Evolutionary conservation across 108 stramenopile species (phyloP).

Genomic region (Pseudonitzschia pungens): DNA sequence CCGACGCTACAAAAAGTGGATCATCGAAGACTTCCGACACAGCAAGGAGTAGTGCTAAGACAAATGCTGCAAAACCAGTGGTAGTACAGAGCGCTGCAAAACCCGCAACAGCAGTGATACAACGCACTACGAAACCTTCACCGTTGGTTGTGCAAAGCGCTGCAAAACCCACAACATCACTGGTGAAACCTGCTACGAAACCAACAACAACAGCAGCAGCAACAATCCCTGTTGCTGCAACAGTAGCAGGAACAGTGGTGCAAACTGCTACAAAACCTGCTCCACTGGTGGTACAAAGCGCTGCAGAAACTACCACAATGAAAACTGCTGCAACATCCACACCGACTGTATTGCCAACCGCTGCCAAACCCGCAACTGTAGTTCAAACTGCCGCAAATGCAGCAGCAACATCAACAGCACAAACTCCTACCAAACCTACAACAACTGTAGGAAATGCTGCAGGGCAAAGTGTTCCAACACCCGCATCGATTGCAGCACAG

Average conservation of each 20-base stretch:
- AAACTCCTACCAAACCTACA: not conserved
- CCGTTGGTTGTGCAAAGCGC: not conserved
- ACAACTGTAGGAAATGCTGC: not conserved
- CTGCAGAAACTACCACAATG: too few species aligned
- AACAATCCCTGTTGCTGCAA: slow-evolving; percentile 4
- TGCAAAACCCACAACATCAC: slow-evolving; percentile 1
- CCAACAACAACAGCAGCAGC: not conserved
- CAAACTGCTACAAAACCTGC: not conserved
- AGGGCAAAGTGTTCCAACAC: not conserved
- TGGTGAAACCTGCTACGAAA: slow-evolving; percentile 1
- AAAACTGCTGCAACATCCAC: not conserved
- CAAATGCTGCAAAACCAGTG: slow-evolving; percentile 61
- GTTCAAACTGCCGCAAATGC: too few species aligned
- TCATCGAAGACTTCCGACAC: not conserved
- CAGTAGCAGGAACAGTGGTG: not conserved
- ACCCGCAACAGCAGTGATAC: not conserved
- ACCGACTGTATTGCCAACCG: not conserved
- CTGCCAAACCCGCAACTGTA: too few species aligned
- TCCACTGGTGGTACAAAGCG: too few species aligned
- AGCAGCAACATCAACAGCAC: slow-evolving; percentile 1
- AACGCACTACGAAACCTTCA: not conserved
- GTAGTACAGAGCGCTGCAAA: not conserved
- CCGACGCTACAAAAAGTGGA: slow-evolving; percentile 16
- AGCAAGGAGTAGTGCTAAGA: slow-evolving; percentile 29
- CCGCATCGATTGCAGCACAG: not conserved